Evolutionary conservation across 768 basidiomycete species (phyloP).

Genomic region (Psilocybe sp.): DNA sequence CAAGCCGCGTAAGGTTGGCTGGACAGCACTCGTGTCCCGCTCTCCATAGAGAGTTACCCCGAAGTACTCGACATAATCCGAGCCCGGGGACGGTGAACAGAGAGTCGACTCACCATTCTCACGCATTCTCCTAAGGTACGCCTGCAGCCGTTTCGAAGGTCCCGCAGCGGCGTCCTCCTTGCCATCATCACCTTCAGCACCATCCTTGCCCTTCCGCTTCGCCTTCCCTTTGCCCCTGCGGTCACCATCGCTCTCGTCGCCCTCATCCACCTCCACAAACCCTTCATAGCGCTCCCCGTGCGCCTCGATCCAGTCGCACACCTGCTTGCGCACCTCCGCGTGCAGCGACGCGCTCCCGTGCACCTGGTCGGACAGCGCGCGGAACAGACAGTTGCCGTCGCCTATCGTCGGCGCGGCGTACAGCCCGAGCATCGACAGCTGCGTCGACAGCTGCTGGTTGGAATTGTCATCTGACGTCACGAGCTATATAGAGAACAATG

Average conservation of each 20-base stretch:
- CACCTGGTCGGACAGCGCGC: constrained; percentile 85
- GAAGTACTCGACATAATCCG: no score
- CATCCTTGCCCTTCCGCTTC: constrained; percentile 41
- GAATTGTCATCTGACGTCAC: constrained; percentile 38
- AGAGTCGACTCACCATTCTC: constrained; percentile 54
- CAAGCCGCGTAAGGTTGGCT: no score
- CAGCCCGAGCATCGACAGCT: constrained; percentile 75
- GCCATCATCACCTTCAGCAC: constrained; percentile 25
- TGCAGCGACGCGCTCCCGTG: constrained; percentile 75
- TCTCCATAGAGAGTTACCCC: no score
- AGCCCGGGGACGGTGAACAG: no score
- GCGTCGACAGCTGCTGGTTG: constrained; percentile 56
- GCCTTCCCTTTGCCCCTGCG: constrained; percentile 63
- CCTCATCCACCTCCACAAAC: constrained; percentile 76
- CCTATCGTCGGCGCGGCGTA: constrained; percentile 87
- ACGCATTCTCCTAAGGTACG: constrained; percentile 75
- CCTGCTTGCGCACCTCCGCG: constrained; percentile 61
- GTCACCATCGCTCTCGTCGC: constrained; percentile 67
- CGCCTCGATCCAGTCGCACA: constrained; percentile 78
- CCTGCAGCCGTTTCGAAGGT: constrained; percentile 13
- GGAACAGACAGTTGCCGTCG: constrained; percentile 93
- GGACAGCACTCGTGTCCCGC: no score
- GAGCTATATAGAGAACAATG: constrained; percentile 49
- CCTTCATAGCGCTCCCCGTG: constrained; percentile 76
- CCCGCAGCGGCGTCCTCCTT: constrained; percentile 59